Base-by-base conservation (phyloP, 768 basidiomycete genomes). In the Termitomyces sp. region DNA sequence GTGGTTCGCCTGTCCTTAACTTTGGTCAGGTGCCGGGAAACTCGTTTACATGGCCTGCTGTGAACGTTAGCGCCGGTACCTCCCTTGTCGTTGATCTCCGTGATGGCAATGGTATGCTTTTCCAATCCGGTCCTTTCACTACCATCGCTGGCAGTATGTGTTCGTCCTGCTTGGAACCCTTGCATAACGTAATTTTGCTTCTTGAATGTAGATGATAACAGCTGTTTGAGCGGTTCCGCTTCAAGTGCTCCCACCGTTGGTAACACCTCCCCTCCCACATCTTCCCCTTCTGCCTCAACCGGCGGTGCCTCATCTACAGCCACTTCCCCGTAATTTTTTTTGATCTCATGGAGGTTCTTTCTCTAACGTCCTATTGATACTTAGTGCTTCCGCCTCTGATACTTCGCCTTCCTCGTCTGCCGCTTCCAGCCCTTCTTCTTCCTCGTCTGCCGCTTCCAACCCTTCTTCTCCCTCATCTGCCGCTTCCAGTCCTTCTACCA, bases 31-130 rank as follows among this genome's bases (percentile, higher is more conserved):
- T 73, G 38, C 69, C 62, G 7, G 67, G 69, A 16, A 81, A 70
- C 24, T 70, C 74, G 5, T n/a, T n/a, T n/a, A n/a, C n/a, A 52
- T 78, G 59, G 82, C 80, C 22, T 92, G 88, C 28, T 0, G 79
- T 77, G 53, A 84, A 85, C 73, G 65, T 78, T 36, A 49, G 77
- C 2, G 61, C 73, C 14, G 75, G 75, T n/a, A 80, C 78, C 4
- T 67, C 62, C 42, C 68, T 92, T 56, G 85, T 81, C 53, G 67
- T 92, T 30, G 76, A 72, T 13, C 59, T 94, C 60, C 80, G 79
- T 66, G 92, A 94, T 65, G 68, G 57, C 56, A 80, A 73, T 33
- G 92, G 92, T 64, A 0, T 22, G 0, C 26, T 67, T 49, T 75
- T 68, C 0, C 84, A 84, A 63, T 71, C 79, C 2, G 88, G 79